Base-by-base conservation (phyloP, 164 flowering plant species). In the Nymphaea colorata region DNA sequence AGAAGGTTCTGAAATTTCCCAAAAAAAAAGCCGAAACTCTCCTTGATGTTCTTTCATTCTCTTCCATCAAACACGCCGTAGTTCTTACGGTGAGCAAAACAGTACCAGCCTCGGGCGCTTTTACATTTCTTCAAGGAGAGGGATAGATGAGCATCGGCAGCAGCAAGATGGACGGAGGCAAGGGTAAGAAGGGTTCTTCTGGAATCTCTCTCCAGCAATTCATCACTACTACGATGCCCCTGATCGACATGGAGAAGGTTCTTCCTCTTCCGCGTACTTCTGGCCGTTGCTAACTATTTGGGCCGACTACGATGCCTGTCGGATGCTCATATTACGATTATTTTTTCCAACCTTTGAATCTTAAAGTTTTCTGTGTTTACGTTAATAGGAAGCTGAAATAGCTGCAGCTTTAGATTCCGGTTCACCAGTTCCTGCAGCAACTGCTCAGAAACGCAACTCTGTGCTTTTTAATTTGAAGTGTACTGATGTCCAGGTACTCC, bases 381-480 rank as follows among this genome's bases (percentile, higher is more conserved):
- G 53, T 64, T 12, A n/a, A 36, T 64, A 93, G 96, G 98, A 92
- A 72, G 97, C 99, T 15, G 98, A 90, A 80, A 90, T 92, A 80
- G 76, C 96, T 11, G 84, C 84, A 36, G 87, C 98, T 12, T 75
- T 90, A 65, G 78, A 69, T 69, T 76, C 98, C 4, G 86, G 91
- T 6, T 82, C 91, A 2, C 81, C 86, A 0, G 81, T 96, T 71
- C 90, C 74, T 66, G 71, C 87, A 66, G 98, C 85, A 41, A 67
- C 82, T 67, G 92, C 97, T 73, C 91, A 86, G 69, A 88, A 81
- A 82, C 83, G 79, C 71, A 98, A 97, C 59, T 87, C 94, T 42
- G 74, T 84, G 0, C 82, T 95, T 64, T 90, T 91, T 62, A 95
- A 95, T 78, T 82, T 95, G 84, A 95, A 95, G 76, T 95, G 99